Evolutionary conservation across 176 grass and related monocot species (phyloP).

Genomic region (Zea mays): DNA sequence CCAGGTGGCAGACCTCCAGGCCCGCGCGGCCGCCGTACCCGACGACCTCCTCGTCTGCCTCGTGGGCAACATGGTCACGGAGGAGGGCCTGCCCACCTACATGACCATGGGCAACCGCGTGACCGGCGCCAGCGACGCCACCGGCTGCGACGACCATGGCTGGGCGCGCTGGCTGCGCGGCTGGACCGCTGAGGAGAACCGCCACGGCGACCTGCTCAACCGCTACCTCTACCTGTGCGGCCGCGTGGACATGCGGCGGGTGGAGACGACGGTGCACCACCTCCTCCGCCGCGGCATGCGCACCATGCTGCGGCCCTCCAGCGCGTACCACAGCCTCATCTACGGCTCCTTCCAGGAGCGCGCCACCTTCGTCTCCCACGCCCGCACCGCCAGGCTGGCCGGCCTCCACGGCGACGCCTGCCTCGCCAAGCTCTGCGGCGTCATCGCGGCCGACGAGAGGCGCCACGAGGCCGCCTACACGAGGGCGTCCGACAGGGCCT

Average conservation of each 20-base stretch:
- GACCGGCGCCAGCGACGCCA: not conserved
- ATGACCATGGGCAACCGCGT: conserved; percentile 7
- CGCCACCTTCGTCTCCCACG: conserved; percentile 40
- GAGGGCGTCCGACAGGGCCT: not conserved
- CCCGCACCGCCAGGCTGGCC: conserved; percentile 7
- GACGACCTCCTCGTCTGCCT: conserved; percentile 28
- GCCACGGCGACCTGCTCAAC: conserved; percentile 54
- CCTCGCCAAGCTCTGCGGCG: conserved; percentile 33
- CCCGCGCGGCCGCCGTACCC: conserved; percentile 6
- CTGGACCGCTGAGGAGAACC: conserved; percentile 77
- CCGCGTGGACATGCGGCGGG: conserved; percentile 34
- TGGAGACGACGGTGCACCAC: conserved; percentile 24
- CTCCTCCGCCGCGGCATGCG: conserved; percentile 27
- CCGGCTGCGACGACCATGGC: conserved; percentile 12
- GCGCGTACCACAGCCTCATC: conserved; percentile 25
- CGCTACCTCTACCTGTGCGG: conserved; percentile 37
- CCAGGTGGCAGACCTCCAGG: conserved; percentile 18
- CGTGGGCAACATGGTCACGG: conserved; percentile 29
- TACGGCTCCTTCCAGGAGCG: conserved; percentile 43
- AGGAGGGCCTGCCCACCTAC: conserved; percentile 10
- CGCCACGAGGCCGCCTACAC: conserved; percentile 39
- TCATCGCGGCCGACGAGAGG: conserved; percentile 32
- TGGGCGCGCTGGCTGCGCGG: conserved; percentile 30
- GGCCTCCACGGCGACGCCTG: not conserved
- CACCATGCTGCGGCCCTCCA: not conserved